Evolutionary conservation across 2,329 filamentous ascomycete species (phyloP), one percentile per base, ranked within the genome.

Genomic region (Tolypocladium tropicale): DNA sequence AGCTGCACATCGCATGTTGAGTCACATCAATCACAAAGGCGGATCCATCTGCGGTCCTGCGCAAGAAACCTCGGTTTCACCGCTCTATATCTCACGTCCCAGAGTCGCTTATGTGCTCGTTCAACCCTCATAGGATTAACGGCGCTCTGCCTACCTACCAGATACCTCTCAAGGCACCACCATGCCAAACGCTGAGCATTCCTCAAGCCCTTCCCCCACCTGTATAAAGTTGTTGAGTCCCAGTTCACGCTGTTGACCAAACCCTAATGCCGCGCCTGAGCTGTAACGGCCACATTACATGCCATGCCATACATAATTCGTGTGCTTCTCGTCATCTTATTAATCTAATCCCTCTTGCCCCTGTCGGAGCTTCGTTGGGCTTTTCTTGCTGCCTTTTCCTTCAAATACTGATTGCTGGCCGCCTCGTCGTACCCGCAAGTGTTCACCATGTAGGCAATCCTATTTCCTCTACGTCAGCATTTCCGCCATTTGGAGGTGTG

Each of bases 361-460:
- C 61, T 65, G 52, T 62, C 65, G 18, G 64, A 63, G 50, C 66
- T 67, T 54, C 65, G 57, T 36, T 65, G 62, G 16, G 60, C 55
- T 55, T 59, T 67, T 54, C 61, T 62, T 37, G 64, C 58, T 12
- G 65, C 62, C 60, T 68, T 74, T 54, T 80, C 77, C 52, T 70
- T 68, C 48, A 80, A 72, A 48, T 81, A 67, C 18, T 67, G 66
- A 58, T 73, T 71, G 61, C 79, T 79, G 34, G 78, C 80, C n/a
- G 71, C 70, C 55, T 70, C 68, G 60, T 83, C 80, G 62, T 80
- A 83, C 36, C 80, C 80, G 58, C 81, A 78, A 11, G 77, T 68
- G 37, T 74, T 68, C 34, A 72, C 78, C 32, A 83, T 68, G 62
- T 81, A 83, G 53, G 71, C 67, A 53, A 81, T 67, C 61, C 79